Conservation (phyloP, 2,329 filamentous ascomycete species). For the Byssoonygena ceratinophila region DNA sequence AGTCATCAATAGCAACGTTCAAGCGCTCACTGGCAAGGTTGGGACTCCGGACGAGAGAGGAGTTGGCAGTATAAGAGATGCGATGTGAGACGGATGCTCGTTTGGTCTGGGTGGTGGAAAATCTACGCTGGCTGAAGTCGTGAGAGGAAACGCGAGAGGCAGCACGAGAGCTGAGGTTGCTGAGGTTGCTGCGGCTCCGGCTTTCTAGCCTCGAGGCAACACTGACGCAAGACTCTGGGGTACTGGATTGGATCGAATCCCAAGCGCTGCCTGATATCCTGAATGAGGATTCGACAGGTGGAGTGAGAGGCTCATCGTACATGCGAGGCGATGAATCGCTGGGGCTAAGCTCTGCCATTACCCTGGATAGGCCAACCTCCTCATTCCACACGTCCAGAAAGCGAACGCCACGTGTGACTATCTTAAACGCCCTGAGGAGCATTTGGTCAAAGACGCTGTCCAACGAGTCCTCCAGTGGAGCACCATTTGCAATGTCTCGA, state of each 20-base stretch:
- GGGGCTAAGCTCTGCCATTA: constrained; percentile 31
- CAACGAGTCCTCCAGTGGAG: constrained; percentile 31
- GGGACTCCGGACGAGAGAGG: constrained; percentile 51
- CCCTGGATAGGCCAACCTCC: constrained; percentile 37
- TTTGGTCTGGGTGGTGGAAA: constrained; percentile 34
- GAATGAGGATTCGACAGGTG: constrained; percentile 31
- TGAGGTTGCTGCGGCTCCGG: not conserved
- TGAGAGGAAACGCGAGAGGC: constrained; percentile 5
- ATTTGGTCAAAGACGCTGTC: constrained; percentile 69
- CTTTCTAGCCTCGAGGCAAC: not conserved
- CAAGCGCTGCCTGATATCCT: constrained; percentile 4
- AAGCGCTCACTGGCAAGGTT: constrained; percentile 77
- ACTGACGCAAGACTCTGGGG: constrained; percentile 6
- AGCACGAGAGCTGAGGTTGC: constrained; percentile 3
- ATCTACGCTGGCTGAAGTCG: constrained; percentile 20
- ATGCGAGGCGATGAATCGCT: constrained; percentile 17
- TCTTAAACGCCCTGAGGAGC: constrained; percentile 84
- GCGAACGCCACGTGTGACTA: constrained; percentile 79
- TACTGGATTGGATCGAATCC: constrained; percentile 5
- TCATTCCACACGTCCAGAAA: constrained; percentile 79
- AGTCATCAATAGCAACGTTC: constrained; percentile 69
- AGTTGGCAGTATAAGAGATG: constrained; percentile 62
- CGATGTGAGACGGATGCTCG: constrained; percentile 55
- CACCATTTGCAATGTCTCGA: constrained; percentile 58
- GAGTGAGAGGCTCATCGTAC: constrained; percentile 29